phyloP scores from a whole-genome alignment of 2,329 filamentous ascomycete genomes.

The Alternaria angustiovoidea region DNA sequence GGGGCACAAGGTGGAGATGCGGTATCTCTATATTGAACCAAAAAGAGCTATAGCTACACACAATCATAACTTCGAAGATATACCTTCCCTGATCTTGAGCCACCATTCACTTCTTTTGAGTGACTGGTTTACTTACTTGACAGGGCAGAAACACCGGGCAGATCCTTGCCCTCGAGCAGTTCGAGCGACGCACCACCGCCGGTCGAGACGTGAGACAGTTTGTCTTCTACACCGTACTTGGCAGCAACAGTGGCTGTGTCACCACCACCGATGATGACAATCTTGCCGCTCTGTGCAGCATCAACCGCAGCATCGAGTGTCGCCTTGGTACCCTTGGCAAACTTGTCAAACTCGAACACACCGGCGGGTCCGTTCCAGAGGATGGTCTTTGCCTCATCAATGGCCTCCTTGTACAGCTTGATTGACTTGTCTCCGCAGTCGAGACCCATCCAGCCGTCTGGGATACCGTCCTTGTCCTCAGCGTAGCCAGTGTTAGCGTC shows the following conservation, averaged over 20 bases:
- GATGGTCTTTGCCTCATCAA: constrained; percentile 90
- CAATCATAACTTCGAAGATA: constrained; percentile 46
- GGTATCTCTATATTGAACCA: constrained; percentile 27
- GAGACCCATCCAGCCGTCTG: constrained; percentile 97
- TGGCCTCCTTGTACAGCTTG: constrained; percentile 86
- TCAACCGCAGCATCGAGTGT: constrained; percentile 88
- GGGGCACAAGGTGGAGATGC: constrained; percentile 12
- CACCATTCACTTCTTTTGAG: constrained; percentile 21
- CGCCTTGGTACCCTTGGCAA: constrained; percentile 89
- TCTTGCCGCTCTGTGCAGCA: constrained; percentile 83
- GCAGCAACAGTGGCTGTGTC: constrained; percentile 97
- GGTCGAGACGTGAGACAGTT: constrained; percentile 97
- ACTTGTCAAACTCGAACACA: constrained; percentile 97
- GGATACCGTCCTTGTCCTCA: constrained; percentile 87
- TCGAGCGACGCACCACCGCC: constrained; percentile 95
- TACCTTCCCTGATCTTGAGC: constrained; percentile 44
- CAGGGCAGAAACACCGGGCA: constrained; percentile 91
- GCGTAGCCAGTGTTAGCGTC: constrained; percentile 83
- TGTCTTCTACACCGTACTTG: constrained; percentile 95
- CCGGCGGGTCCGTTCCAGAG: constrained; percentile 98
- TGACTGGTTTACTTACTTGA: constrained; percentile 70
- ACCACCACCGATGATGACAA: constrained; percentile 97
- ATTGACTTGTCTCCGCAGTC: constrained; percentile 92
- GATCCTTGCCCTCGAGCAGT: constrained; percentile 95
- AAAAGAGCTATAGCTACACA: constrained; percentile 42